A percentile compares a stretch with the other conserved stretches of the same genome.
phyloP scores from a whole-genome alignment of 176 grass and related monocot species.

The Alloteropsis semialata region DNA sequence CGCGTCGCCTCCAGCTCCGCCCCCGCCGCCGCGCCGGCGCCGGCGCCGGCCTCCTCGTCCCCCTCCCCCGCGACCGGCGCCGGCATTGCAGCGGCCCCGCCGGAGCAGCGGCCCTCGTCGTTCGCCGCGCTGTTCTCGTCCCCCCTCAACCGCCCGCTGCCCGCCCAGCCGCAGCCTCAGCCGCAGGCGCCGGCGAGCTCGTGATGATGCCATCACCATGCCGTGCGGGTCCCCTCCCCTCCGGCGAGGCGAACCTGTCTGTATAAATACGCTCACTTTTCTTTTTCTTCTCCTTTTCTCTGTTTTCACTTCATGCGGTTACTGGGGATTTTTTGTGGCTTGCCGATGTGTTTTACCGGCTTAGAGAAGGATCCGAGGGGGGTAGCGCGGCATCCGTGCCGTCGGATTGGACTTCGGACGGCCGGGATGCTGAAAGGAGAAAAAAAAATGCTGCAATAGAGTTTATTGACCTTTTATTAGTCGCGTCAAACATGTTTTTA shows the following conservation, averaged over 20 bases:
- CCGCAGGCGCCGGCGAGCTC: conserved; percentile 38
- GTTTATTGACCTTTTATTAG: not conserved
- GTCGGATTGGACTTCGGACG: not conserved
- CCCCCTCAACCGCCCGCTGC: conserved; percentile 14
- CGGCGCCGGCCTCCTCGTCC: not conserved
- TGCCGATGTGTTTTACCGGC: conserved; percentile 12
- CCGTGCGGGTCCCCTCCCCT: not conserved
- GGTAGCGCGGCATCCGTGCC: conserved; percentile 1
- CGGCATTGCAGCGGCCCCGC: not conserved
- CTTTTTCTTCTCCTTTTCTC: no score
- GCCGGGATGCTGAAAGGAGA: conserved; percentile 18
- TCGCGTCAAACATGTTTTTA: not conserved
- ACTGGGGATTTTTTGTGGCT: conserved; percentile 22
- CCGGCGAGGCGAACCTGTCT: conserved; percentile 9
- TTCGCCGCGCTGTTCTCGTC: conserved; percentile 75
- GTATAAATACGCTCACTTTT: conserved; percentile 42
- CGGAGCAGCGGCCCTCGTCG: conserved; percentile 49
- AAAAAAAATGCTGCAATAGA: conserved; percentile 26
- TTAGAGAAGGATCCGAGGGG: conserved; percentile 25
- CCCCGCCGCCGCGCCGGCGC: not conserved
- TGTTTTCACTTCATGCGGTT: not conserved
- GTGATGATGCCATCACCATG: not conserved
- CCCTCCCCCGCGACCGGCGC: not conserved
- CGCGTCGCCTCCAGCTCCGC: conserved; percentile 57
- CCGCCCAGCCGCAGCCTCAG: conserved; percentile 9